Percentiles rank a stretch among this genome's conserved stretches.
Conservation (phyloP, 352 stramenopile species). For the Phytophthora cactorum region DNA sequence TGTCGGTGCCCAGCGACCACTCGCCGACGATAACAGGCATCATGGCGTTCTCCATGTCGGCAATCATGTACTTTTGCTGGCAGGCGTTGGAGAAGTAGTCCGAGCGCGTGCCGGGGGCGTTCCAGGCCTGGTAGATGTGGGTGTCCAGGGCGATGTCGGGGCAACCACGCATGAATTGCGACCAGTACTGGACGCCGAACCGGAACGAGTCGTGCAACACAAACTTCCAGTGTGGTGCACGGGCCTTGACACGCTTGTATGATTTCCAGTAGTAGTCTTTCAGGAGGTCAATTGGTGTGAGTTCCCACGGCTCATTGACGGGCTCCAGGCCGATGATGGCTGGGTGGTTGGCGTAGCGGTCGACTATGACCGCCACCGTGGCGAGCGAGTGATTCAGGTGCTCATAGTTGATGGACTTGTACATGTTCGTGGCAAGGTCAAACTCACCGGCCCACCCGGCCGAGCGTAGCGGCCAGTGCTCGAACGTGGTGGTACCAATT, state of each 20-base stretch:
- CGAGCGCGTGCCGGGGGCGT: slow-evolving; percentile 64
- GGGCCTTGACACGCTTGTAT: slow-evolving; percentile 93
- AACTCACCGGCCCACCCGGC: slow-evolving; percentile 93
- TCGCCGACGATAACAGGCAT: slow-evolving; percentile 96
- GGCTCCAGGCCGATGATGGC: slow-evolving; percentile 93
- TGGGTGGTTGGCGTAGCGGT: slow-evolving; percentile 87
- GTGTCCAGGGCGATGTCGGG: slow-evolving; percentile 95
- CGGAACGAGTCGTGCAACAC: slow-evolving; percentile 97
- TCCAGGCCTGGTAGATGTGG: slow-evolving; percentile 95
- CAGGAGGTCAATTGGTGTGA: slow-evolving; percentile 91
- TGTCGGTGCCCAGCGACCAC: slow-evolving; percentile 91
- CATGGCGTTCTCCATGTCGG: slow-evolving; percentile 91
- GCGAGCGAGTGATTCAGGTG: slow-evolving; percentile 93
- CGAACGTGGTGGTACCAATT: slow-evolving; percentile 88
- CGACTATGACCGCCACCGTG: slow-evolving; percentile 88
- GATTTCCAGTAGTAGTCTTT: slow-evolving; percentile 97
- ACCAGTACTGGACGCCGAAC: slow-evolving; percentile 82
- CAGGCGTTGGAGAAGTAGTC: slow-evolving; percentile 93
- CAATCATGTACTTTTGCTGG: slow-evolving; percentile 88
- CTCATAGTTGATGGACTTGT: slow-evolving; percentile 92
- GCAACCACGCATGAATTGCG: slow-evolving; percentile 80
- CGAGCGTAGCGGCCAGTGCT: slow-evolving; percentile 92
- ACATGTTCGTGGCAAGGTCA: slow-evolving; percentile 80
- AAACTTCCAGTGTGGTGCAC: slow-evolving; percentile 95
- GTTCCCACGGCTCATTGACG: slow-evolving; percentile 96